phyloP scores from a whole-genome alignment of 2,329 filamentous ascomycete genomes.

The Triangularia verruculosa region DNA sequence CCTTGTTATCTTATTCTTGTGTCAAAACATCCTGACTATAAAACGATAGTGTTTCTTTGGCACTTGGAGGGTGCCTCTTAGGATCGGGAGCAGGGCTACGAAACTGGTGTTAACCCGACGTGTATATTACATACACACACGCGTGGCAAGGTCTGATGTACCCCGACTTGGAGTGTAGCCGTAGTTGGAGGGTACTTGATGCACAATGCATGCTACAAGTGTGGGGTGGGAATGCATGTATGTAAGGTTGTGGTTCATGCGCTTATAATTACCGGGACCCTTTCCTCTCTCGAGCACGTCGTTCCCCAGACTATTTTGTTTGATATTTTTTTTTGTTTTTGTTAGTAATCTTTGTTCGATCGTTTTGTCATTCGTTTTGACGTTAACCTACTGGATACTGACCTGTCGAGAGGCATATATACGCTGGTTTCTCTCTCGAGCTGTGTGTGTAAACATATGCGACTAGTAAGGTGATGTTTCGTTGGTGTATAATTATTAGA shows the following conservation, averaged over 20 bases:
- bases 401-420: neutral
- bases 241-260: neutral
- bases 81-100: neutral
- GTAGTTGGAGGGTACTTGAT: neutral
- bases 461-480: neutral
- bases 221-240: constrained; percentile 2
- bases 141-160: too few species aligned
- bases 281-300: neutral
- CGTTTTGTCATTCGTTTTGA: neutral
- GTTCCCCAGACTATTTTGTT: neutral
- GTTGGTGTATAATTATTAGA: neutral
- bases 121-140: constrained; percentile 11
- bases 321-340: neutral
- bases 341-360: neutral
- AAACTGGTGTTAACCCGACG: constrained; percentile 6
- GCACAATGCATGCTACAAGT: neutral
- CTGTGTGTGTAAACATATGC: neutral
- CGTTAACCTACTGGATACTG: neutral
- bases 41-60: too few species aligned
- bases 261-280: neutral
- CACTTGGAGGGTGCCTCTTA: too few species aligned
- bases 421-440: neutral
- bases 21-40: too few species aligned
- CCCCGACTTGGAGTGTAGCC: too few species aligned
- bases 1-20: too few species aligned